Evolutionary conservation across 306 rosid genomes (phyloP), one percentile per base, ranked within the genome.

Genomic region (Geum urbanum): DNA sequence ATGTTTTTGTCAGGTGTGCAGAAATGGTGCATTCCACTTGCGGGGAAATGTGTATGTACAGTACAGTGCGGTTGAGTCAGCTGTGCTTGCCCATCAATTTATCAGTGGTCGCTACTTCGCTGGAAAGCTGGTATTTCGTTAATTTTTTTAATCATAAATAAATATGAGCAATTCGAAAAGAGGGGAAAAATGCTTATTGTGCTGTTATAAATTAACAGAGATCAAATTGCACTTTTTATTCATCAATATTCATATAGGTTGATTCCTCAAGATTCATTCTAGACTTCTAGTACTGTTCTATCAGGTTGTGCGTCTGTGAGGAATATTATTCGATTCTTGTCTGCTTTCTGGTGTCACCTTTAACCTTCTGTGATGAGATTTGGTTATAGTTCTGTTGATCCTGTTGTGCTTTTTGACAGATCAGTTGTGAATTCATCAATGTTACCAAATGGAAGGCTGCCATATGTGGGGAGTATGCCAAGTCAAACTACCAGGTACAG

Each of bases 381-480:
- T 55, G 39, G 39, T 24, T 22, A 5, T 24, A 55, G 37, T 5
- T 55, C 32, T 22, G 22, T 58, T 72, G 65, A 77, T 62, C 49
- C 74, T 20, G 37, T 73, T 80, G 18, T 79, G 69, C 15, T 78
- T 71, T 75, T n/a, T 73, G 78, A 76, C 97, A 94, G 96, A 70
- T 90, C 48, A 77, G 72, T 27, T 90, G 96, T 73, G 89, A 88
- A 74, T 94, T 88, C 79, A 86, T 94, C 40, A 90, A 87, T 78
- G 69, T 87, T 77, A 85, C 91, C 63, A 75, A 92, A 80, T 94
- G 98, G 98, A 94, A 94, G 80, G 89, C 88, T 80, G 98, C 98
- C 70, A 88, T 94, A 59, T 94, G 98, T 74, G 98, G 98, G 74
- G 98, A 94, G 80, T 90, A 84, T 83, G 88, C 85, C 97, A 94